Base-by-base conservation (phyloP, 2,329 filamentous ascomycete genomes). In the Tothia fuscella region DNA sequence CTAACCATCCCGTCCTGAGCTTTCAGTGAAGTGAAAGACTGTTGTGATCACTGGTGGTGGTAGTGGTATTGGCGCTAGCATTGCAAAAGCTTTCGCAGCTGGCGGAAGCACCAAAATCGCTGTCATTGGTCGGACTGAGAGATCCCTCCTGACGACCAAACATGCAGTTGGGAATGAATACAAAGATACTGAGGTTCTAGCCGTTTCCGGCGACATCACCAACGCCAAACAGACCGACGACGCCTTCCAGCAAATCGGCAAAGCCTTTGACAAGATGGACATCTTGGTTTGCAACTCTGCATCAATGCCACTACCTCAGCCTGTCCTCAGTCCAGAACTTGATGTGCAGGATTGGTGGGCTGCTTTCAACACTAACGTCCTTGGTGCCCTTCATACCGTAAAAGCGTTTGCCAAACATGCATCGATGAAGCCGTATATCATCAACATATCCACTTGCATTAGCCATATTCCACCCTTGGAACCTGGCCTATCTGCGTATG, bases 261-360 rank as follows among this genome's bases (percentile, higher is more conserved):
- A 32, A 24, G 34, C 25, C n/a, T 25, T 42, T 25, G 42, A 19
- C 25, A 19, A 12, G 12, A 13, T 12, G 9, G 32, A 35, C 32
- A 19, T 35, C 10, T 16, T 72, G 1, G 47, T 69, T 45, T 69
- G 71, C 53, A 70, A 69, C 43, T 66, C 67, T 0, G 66, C 64
- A 0, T 52, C 51, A 17, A 41, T 61, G 3, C 38, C 42, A n/a
- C 19, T 22, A 7, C 38, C 38, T 22, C 5, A 6, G 4, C 38
- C 25, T 21, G 19, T 42, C 5, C n/a, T 31, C 36, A 31, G 17
- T 21, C 12, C 12, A 16, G 32, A 35, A 9, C 32, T 35, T 16
- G 17, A 43, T 30, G 35, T 40, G 35, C 6, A 17, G 9, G 32
- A 35, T 9, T 35, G 32, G 32, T 35, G 32, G 32, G 17, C 16